Evolutionary conservation across 192 early-diverging fungal genomes (phyloP), one percentile per base, ranked within the genome.

Genomic region (Phycomyces nitens): DNA sequence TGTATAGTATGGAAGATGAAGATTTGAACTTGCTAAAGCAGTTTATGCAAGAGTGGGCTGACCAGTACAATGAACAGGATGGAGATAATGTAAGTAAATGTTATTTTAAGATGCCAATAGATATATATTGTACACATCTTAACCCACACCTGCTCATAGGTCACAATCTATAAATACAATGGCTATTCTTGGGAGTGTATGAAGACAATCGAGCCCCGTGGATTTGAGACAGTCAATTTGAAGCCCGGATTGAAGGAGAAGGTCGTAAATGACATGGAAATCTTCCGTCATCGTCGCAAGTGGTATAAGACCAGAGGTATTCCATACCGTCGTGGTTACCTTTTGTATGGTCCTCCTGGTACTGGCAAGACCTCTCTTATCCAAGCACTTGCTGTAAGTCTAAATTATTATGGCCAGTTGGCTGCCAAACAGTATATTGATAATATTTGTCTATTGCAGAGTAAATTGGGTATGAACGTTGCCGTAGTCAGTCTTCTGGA

Each of bases 321-420:
- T 44, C 81, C 81, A 53, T 77, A 78, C 52, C 70, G 79, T n/a
- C 76, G 81, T 9, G 78, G 81, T 10, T 74, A 78, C 53, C 72
- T 83, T 18, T 72, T 83, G 20, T 70, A 83, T 64, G 81, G 81
- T 60, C 76, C 76, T 50, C 81, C 81, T 15, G 81, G 81, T 40
- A 78, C 81, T 5, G 81, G 81, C 14, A 83, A 83, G 41, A 75
- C 76, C 12, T 80, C 79, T 0, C 67, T 80, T 53, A 79, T 83
- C 27, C 73, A 76, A 14, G 80, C 81, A 21, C 55, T 83, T 58
- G 81, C 79, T 24, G 80, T 68, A 68, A 62, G 66, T 62, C 3
- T 2, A 0, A 27, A 23, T 60, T 38, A 43, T 62, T 34, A 39
- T 57, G n/a, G n/a, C n/a, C n/a, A 15, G 12, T 57, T 57, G 1